These are phyloP conservation scores for Cladophialophora psammophila DNA, from an alignment of 2,329 filamentous ascomycete species.

Conservation along the genomic window DNA sequence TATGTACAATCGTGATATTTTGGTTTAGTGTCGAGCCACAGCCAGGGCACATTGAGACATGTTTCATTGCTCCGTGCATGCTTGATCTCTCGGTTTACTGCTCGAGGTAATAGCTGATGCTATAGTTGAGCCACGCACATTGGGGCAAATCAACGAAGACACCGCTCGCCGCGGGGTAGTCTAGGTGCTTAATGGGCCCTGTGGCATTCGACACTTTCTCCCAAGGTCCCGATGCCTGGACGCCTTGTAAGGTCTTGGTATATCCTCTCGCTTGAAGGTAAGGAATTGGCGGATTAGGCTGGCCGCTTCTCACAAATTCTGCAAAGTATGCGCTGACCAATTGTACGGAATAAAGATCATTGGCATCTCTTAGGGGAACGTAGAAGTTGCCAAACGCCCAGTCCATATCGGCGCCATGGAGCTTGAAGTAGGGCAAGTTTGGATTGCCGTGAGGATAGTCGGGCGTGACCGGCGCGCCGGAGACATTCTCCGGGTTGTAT, in stretches of 20 bases:
- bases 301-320: slow-evolving; percentile 58
- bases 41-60: no score
- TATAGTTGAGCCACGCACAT: slow-evolving; percentile 58
- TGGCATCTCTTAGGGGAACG: slow-evolving; percentile 56
- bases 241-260: slow-evolving; percentile 49
- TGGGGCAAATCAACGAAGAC: slow-evolving; percentile 60
- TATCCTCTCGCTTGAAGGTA: slow-evolving; percentile 60
- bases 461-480: slow-evolving; percentile 54
- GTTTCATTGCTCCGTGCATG: background rate
- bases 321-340: slow-evolving; percentile 59
- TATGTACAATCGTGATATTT: no score
- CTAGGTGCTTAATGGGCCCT: slow-evolving; percentile 53
- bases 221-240: slow-evolving; percentile 50
- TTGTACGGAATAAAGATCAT: slow-evolving; percentile 58
- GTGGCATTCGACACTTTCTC: slow-evolving; percentile 49
- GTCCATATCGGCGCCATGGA: slow-evolving; percentile 64
- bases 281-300: slow-evolving; percentile 59
- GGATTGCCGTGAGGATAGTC: slow-evolving; percentile 56
- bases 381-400: slow-evolving; percentile 62
- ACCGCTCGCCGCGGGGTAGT: slow-evolving; percentile 54
- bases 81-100: slow-evolving; percentile 27
- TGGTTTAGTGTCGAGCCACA: no score
- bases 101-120: slow-evolving; percentile 54
- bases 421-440: slow-evolving; percentile 61
- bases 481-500: slow-evolving; percentile 62